phyloP scores from a whole-genome alignment of 2,329 filamentous ascomycete genomes.

The Fusarium longipes region DNA sequence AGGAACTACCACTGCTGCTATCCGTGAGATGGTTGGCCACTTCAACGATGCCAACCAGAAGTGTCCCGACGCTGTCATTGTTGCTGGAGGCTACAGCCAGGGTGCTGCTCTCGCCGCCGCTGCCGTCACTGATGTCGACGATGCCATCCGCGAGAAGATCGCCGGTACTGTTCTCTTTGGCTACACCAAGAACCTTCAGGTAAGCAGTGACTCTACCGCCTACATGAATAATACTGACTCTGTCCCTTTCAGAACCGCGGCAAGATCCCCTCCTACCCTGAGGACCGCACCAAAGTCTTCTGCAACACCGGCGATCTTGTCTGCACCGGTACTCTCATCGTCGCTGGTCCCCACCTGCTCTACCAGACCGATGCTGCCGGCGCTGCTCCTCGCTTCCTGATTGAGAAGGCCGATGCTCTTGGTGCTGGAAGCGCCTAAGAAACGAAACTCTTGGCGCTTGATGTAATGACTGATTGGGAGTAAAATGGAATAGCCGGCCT shows the following conservation, averaged over 20 bases:
- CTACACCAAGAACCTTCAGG: conserved; percentile 57
- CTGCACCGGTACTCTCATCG: conserved; percentile 52
- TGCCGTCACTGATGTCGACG: conserved; percentile 51
- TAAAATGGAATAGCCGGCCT: conserved; percentile 9
- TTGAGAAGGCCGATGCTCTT: conserved; percentile 28
- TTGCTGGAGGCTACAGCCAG: conserved; percentile 57
- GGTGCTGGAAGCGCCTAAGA: not conserved
- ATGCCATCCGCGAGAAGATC: conserved; percentile 49
- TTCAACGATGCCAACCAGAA: conserved; percentile 55
- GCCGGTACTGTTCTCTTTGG: conserved; percentile 54
- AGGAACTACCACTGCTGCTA: conserved; percentile 53
- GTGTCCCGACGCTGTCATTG: conserved; percentile 57
- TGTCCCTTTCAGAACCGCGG: conserved; percentile 42
- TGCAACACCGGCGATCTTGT: conserved; percentile 53
- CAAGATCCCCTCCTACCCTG: conserved; percentile 53
- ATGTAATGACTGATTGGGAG: not conserved
- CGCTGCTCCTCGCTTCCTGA: conserved; percentile 27
- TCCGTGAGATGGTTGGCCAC: conserved; percentile 55
- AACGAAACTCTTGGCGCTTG: not conserved
- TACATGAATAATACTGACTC: not conserved
- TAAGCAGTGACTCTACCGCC: not conserved
- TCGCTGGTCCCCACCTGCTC: conserved; percentile 26
- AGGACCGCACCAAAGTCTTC: conserved; percentile 52
- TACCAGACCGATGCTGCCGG: conserved; percentile 20
- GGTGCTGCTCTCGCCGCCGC: conserved; percentile 58